Conservation (phyloP, 1,139 yeast species). For the Pneumocystis wakefieldiae region DNA sequence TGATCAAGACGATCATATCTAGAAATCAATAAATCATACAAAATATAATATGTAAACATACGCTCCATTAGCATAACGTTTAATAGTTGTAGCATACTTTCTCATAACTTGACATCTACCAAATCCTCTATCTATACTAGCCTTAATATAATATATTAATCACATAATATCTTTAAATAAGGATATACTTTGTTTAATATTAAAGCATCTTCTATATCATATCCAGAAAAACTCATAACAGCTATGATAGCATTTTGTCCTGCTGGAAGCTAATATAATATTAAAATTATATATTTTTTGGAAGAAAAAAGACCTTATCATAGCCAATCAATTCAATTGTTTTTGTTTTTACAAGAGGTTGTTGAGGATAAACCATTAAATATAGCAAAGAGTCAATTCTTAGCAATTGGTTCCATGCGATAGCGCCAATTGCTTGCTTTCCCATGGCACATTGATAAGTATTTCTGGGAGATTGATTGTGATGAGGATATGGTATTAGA, state of each 20-base stretch:
- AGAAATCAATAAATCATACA: constrained; percentile 66
- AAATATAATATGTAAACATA: constrained; percentile 60
- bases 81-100: constrained; percentile 76
- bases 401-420: constrained; percentile 89
- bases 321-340: constrained; percentile 90
- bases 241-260: constrained; percentile 99
- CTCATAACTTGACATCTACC: constrained; percentile 97
- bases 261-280: constrained; percentile 49
- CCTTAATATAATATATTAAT: constrained; percentile 15
- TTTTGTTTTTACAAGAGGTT: constrained; percentile 96
- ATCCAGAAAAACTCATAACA: constrained; percentile 97
- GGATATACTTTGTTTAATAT: constrained; percentile 51
- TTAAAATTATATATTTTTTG: neutral
- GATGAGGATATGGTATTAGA: constrained; percentile 97
- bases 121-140: constrained; percentile 90
- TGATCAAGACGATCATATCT: constrained; percentile 9
- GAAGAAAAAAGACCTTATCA: constrained; percentile 38
- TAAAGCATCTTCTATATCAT: constrained; percentile 97
- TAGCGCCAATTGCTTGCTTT: constrained; percentile 98
- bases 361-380: constrained; percentile 95
- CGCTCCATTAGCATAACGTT: constrained; percentile 85
- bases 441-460: constrained; percentile 99
- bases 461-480: constrained; percentile 95
- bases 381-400: constrained; percentile 89
- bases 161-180: neutral